Evolutionary conservation across 2,329 filamentous ascomycete genomes (phyloP).

Genomic region (Cercospora canescens): DNA sequence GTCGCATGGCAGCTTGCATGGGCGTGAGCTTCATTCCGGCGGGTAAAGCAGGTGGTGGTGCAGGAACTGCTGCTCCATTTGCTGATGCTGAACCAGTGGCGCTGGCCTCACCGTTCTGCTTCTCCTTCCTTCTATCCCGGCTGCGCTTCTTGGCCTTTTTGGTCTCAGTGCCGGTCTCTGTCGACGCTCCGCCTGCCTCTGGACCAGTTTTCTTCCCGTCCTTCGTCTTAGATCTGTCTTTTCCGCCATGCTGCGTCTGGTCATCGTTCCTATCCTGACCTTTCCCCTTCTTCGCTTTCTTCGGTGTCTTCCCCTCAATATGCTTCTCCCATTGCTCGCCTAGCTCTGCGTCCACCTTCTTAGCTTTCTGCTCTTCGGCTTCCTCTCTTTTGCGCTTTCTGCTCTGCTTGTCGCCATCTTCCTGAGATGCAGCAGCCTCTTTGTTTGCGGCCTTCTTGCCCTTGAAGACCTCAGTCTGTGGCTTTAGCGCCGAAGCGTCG

Average conservation of each 20-base stretch:
- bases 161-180: conserved; percentile 27
- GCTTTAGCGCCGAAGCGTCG: conserved; percentile 68
- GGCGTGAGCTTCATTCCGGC: conserved; percentile 72
- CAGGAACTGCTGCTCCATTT: conserved; percentile 13
- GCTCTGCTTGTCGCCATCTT: conserved; percentile 56
- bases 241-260: conserved; percentile 14
- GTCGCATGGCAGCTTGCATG: conserved; percentile 89
- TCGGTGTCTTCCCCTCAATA: conserved; percentile 64
- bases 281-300: conserved; percentile 34
- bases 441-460: conserved; percentile 7
- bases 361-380: conserved; percentile 54
- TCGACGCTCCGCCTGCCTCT: background rate
- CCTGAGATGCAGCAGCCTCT: conserved; percentile 33
- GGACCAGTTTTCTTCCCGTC: conserved; percentile 28
- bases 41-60: conserved; percentile 34
- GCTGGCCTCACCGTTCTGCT: conserved; percentile 21
- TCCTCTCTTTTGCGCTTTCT: conserved; percentile 35
- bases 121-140: conserved; percentile 35
- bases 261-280: conserved; percentile 24
- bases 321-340: conserved; percentile 76
- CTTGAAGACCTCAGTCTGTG: conserved; percentile 57
- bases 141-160: conserved; percentile 34
- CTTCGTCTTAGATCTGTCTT: conserved; percentile 23
- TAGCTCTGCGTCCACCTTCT: conserved; percentile 58
- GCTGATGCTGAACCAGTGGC: background rate